Evolutionary conservation across 2,329 filamentous ascomycete genomes (phyloP).

Genomic region (Arthrobotrys entomopaga): DNA sequence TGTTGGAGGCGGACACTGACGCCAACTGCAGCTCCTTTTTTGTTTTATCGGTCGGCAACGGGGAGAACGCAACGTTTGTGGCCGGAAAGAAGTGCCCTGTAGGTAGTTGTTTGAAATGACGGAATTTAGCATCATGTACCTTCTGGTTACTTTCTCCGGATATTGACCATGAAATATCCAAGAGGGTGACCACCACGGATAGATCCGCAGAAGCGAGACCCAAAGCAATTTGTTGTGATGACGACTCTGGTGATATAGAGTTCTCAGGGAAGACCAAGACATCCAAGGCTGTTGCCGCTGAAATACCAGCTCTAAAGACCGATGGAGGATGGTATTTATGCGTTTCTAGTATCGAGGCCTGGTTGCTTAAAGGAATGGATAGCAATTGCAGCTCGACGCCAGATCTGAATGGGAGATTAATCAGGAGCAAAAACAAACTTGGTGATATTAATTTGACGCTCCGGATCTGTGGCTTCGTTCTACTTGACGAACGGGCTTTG

Average conservation of each 20-base stretch:
- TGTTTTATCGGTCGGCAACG: slow-evolving; percentile 29
- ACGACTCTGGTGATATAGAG: slow-evolving; percentile 23
- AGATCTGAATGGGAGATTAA: slow-evolving; percentile 56
- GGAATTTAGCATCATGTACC: slow-evolving; percentile 50
- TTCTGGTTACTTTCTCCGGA: slow-evolving; percentile 23
- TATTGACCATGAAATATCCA: slow-evolving; percentile 27
- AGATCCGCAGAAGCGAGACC: slow-evolving; percentile 50
- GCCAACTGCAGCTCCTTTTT: slow-evolving; percentile 42
- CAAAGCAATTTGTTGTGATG: slow-evolving; percentile 38
- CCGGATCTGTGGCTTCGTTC: slow-evolving; percentile 55
- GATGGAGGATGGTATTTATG: slow-evolving; percentile 45
- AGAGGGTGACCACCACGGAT: slow-evolving; percentile 37
- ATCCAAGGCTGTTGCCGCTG: slow-evolving; percentile 43
- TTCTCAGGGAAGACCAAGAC: slow-evolving; percentile 31
- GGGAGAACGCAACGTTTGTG: slow-evolving; percentile 49
- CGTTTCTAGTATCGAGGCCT: slow-evolving; percentile 39
- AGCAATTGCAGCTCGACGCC: slow-evolving; percentile 56
- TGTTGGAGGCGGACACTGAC: slow-evolving; percentile 50
- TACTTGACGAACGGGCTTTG: slow-evolving; percentile 40
- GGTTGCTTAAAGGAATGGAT: slow-evolving; percentile 8
- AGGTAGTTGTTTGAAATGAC: slow-evolving; percentile 45
- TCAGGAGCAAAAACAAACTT: slow-evolving; percentile 49
- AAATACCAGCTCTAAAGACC: slow-evolving; percentile 41
- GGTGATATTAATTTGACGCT: slow-evolving; percentile 55
- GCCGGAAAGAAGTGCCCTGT: slow-evolving; percentile 47